Percentiles rank a stretch among this genome's conserved stretches.
These are phyloP conservation scores for Acacia confusa DNA, from an alignment of 306 rosid species.

Conservation along the genomic window DNA sequence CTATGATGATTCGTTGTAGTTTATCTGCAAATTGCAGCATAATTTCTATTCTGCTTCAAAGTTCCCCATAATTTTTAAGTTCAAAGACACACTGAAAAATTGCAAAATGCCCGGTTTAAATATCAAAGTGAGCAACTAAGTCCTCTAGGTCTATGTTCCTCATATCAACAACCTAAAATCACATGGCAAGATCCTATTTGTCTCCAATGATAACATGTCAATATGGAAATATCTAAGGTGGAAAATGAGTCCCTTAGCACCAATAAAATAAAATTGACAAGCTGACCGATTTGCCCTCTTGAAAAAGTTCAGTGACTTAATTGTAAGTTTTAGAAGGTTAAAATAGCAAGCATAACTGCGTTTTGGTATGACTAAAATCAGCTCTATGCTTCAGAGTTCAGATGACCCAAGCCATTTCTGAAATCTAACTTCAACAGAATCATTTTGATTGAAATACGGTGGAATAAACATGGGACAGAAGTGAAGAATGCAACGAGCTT, in stretches of 20 bases:
- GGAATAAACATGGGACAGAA: background rate
- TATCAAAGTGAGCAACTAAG: background rate
- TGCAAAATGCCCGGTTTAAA: background rate
- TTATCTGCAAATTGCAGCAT: conserved; percentile 4
- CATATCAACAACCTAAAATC: background rate
- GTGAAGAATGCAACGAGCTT: background rate
- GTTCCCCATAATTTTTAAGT: background rate
- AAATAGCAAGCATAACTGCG: background rate
- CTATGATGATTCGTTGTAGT: background rate
- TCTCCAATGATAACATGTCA: background rate
- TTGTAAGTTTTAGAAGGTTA: background rate
- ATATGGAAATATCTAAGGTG: background rate
- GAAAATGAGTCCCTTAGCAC: background rate
- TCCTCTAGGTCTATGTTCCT: background rate
- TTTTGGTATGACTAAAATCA: background rate
- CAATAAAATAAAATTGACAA: background rate
- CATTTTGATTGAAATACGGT: background rate
- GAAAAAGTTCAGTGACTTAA: background rate
- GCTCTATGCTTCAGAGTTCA: background rate
- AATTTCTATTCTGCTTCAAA: background rate
- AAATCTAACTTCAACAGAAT: background rate
- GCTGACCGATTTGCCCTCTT: background rate
- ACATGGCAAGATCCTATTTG: background rate
- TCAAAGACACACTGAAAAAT: background rate
- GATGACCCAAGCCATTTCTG: background rate